Conservation (phyloP, 805 yeast genomes). For the Saturnispora ahearnii region DNA sequence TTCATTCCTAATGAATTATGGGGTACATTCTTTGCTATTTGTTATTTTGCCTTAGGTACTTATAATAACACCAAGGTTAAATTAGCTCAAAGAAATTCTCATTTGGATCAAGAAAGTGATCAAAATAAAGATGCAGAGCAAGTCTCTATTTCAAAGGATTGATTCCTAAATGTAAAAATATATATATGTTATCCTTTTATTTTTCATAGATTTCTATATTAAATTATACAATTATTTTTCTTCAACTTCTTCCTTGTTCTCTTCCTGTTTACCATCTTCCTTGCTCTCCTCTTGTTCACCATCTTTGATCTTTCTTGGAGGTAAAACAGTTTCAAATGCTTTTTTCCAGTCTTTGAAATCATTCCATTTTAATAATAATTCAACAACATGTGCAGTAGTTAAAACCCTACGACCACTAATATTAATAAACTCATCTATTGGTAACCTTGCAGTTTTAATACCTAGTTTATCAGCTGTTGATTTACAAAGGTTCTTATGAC, state of each 20-base stretch:
- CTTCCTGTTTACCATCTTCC: background rate
- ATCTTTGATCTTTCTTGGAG: constrained; percentile 50
- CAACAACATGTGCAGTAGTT: constrained; percentile 94
- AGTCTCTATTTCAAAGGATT: background rate
- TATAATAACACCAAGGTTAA: constrained; percentile 51
- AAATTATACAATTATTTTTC: background rate
- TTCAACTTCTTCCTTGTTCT: background rate
- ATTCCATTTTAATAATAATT: constrained; percentile 70
- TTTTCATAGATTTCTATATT: background rate
- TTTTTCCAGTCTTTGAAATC: constrained; percentile 74
- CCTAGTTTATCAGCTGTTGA: constrained; percentile 73
- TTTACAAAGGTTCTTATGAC: constrained; percentile 72
- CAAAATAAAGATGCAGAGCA: constrained; percentile 7
- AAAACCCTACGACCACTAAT: constrained; percentile 80
- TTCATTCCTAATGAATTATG: constrained; percentile 50
- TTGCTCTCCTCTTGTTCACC: background rate
- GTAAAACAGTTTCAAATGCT: constrained; percentile 83
- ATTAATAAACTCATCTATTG: constrained; percentile 77
- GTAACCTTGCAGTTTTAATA: constrained; percentile 65
- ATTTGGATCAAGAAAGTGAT: background rate
- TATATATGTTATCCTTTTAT: background rate
- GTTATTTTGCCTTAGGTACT: constrained; percentile 54
- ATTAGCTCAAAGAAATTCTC: background rate
- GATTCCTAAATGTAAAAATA: background rate
- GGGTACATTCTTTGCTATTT: constrained; percentile 53